phyloP scores from a whole-genome alignment of 257 asterid species.

The Nicotiana obtusifolia region DNA sequence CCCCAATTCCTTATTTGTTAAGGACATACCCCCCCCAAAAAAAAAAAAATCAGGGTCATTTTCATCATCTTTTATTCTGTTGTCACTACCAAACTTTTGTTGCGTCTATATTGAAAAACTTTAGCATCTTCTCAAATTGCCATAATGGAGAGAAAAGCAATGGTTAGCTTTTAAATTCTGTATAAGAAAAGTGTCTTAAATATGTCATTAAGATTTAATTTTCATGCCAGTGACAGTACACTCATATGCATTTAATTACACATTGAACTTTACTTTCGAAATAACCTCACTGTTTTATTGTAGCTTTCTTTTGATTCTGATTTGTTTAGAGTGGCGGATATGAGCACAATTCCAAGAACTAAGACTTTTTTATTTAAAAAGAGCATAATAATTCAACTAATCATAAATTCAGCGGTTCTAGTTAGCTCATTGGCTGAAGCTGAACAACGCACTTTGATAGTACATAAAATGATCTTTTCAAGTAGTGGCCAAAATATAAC shows the following conservation, averaged over 20 bases:
- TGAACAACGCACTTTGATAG: neutral
- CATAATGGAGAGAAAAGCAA: neutral
- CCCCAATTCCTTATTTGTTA: neutral
- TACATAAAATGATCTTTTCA: neutral
- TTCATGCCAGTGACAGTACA: neutral
- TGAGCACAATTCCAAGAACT: neutral
- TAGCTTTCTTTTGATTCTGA: neutral
- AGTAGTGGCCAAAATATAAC: neutral
- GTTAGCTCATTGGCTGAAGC: neutral
- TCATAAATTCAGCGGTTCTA: neutral
- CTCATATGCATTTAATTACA: no score
- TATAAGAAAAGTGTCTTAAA: neutral
- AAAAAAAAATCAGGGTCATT: neutral
- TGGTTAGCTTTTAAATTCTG: neutral
- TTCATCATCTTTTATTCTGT: neutral
- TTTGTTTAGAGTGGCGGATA: neutral
- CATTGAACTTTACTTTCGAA: no score
- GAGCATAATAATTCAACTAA: neutral
- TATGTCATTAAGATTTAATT: neutral
- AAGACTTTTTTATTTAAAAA: neutral
- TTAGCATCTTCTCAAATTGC: neutral
- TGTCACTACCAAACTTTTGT: neutral
- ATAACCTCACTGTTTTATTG: no score
- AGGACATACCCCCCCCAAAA: neutral
- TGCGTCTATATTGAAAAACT: neutral